A percentile compares a stretch with the other conserved stretches of the same genome.
These are phyloP conservation scores for Crithidia brevicula DNA, from an alignment of 208 protist species.

Conservation along the genomic window DNA sequence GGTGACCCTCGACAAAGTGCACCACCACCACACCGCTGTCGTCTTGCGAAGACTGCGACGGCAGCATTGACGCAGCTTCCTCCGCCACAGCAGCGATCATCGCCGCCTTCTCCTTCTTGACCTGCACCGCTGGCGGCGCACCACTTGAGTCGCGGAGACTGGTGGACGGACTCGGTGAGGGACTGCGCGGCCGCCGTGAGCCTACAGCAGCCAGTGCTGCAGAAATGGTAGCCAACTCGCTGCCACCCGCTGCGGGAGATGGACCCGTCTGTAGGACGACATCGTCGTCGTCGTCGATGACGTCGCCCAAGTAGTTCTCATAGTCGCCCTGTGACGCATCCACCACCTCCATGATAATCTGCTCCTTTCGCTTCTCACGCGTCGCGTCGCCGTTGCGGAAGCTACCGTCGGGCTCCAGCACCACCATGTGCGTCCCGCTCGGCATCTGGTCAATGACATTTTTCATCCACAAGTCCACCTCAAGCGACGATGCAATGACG, in stretches of 20 bases:
- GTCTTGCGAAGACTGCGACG: slow-evolving; percentile 29
- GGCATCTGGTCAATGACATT: slow-evolving; percentile 77
- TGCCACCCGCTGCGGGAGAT: background rate
- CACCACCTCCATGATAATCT: slow-evolving; percentile 66
- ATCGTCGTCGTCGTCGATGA: slow-evolving; percentile 50
- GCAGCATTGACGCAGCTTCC: slow-evolving; percentile 1
- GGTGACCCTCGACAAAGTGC: slow-evolving; percentile 49
- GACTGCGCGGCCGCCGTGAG: slow-evolving; percentile 13
- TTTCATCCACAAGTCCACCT: slow-evolving; percentile 87
- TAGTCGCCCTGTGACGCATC: slow-evolving; percentile 68
- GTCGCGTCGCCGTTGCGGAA: slow-evolving; percentile 75
- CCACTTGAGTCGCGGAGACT: too few species aligned
- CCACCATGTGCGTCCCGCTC: slow-evolving; percentile 73
- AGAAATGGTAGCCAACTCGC: background rate
- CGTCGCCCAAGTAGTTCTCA: slow-evolving; percentile 57
- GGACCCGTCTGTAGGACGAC: slow-evolving; percentile 14
- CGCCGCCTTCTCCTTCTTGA: slow-evolving; percentile 24
- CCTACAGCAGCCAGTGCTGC: slow-evolving; percentile 4
- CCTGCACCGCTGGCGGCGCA: slow-evolving; percentile 1
- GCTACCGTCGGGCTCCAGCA: slow-evolving; percentile 76
- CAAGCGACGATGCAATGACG: slow-evolving; percentile 75
- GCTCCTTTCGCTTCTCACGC: slow-evolving; percentile 62
- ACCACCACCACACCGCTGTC: slow-evolving; percentile 73
- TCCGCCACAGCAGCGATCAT: background rate
- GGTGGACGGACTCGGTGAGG: background rate